These are phyloP conservation scores for Ceratobasidium theobromae DNA, from an alignment of 1,284 basidiomycete genomes.

Conservation along the genomic window DNA sequence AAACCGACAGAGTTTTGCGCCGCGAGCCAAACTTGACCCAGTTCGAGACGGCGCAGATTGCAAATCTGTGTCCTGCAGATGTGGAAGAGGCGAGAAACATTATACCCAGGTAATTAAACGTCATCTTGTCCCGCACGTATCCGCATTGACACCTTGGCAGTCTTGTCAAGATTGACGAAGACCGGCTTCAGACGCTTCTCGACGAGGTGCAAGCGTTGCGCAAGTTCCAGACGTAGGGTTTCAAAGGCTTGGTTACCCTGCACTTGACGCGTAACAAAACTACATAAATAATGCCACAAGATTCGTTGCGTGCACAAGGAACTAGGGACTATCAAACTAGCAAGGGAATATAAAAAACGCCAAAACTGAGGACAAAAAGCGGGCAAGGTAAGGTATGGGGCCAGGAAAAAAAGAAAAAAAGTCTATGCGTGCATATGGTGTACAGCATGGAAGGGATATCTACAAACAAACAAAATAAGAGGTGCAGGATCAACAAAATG, in stretches of 20 bases:
- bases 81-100: constrained; percentile 91
- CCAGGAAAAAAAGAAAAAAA: neutral
- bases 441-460: neutral
- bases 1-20: constrained; percentile 58
- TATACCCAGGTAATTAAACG: constrained; percentile 86
- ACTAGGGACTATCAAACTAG: neutral
- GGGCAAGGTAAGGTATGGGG: neutral
- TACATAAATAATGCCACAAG: constrained; percentile 29
- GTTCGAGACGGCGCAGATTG: constrained; percentile 91
- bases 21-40: constrained; percentile 77
- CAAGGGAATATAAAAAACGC: neutral
- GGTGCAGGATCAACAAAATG: neutral
- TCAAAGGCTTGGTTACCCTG: too few species aligned
- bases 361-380: neutral
- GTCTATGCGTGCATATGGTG: constrained; percentile 11
- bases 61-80: constrained; percentile 83
- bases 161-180: constrained; percentile 84
- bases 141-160: too few species aligned
- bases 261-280: neutral
- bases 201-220: constrained; percentile 88
- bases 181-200: constrained; percentile 74
- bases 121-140: too few species aligned
- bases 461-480: neutral
- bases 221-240: constrained; percentile 80
- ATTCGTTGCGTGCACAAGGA: constrained; percentile 15